A percentile compares a stretch with the other conserved stretches of the same genome.
Evolutionary conservation across 1,139 yeast genomes (phyloP).

Genomic region (Blastobotrys illinoisensis): DNA sequence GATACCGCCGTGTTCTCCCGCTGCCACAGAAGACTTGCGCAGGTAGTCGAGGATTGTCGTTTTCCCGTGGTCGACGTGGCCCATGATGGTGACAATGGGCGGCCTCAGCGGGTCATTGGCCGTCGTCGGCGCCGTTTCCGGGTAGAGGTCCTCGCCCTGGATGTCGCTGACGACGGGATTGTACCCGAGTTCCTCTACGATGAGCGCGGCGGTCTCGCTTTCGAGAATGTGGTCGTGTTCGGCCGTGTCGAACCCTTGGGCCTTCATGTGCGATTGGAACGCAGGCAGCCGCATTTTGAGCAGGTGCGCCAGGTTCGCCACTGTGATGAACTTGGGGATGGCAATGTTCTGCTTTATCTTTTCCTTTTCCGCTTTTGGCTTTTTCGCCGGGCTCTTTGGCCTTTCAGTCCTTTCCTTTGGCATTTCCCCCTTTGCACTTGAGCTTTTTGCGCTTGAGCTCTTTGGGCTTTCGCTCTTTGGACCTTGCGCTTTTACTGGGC

Average conservation of each 20-base stretch:
- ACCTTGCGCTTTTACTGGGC: too few relatives aligned
- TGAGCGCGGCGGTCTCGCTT: constrained; percentile 74
- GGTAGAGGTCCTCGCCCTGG: constrained; percentile 58
- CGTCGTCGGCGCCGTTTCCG: constrained; percentile 31
- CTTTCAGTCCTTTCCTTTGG: too few relatives aligned
- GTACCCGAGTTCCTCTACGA: constrained; percentile 85
- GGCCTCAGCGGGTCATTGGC: constrained; percentile 58
- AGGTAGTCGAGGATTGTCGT: constrained; percentile 86
- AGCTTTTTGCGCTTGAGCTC: too few relatives aligned
- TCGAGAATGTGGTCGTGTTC: constrained; percentile 78
- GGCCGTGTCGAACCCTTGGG: constrained; percentile 71
- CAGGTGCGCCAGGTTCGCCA: constrained; percentile 69
- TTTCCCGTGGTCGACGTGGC: constrained; percentile 98
- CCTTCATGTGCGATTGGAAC: constrained; percentile 52
- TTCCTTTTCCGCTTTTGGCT: not conserved
- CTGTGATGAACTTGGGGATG: constrained; percentile 69
- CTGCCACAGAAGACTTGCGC: constrained; percentile 77
- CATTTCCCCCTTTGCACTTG: too few relatives aligned
- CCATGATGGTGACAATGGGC: constrained; percentile 96
- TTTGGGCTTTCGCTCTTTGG: not conserved
- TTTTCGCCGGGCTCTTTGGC: constrained; percentile 6
- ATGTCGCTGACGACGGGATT: constrained; percentile 53
- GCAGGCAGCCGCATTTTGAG: constrained; percentile 59
- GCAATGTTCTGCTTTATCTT: constrained; percentile 33
- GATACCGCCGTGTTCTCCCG: constrained; percentile 90